These are phyloP conservation scores for Psophocarpus tetragonolobus DNA, from an alignment of 306 rosid genomes.

Conservation along the genomic window DNA sequence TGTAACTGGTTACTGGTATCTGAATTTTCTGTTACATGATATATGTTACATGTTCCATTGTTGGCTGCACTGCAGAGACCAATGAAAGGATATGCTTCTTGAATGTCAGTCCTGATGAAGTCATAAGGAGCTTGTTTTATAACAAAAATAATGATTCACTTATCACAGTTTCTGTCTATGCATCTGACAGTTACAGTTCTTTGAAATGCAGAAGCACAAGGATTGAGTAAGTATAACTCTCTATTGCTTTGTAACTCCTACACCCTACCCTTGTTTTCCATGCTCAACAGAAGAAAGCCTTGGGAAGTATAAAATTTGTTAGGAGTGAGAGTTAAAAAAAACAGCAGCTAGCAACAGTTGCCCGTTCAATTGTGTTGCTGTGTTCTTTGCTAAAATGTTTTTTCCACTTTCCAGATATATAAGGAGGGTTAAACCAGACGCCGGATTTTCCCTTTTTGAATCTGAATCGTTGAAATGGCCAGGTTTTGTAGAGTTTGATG, in stretches of 20 bases:
- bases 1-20: background rate
- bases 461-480: conserved; percentile 98
- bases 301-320: background rate
- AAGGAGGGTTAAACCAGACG: conserved; percentile 85
- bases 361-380: conserved; percentile 26
- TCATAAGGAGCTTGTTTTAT: conserved; percentile 87
- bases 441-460: conserved; percentile 96
- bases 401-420: conserved; percentile 69
- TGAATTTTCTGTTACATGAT: conserved; percentile 1
- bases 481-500: conserved; percentile 97
- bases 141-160: conserved; percentile 95
- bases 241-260: conserved; percentile 1
- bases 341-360: background rate
- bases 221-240: conserved; percentile 65
- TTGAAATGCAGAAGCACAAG: conserved; percentile 95
- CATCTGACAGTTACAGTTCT: conserved; percentile 95
- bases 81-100: conserved; percentile 93
- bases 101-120: conserved; percentile 94
- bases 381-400: conserved; percentile 32
- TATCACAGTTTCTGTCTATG: conserved; percentile 96
- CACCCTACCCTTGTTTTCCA: background rate
- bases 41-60: conserved; percentile 11
- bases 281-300: conserved; percentile 9
- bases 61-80: conserved; percentile 75
- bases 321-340: background rate